Evolutionary conservation across 1,284 basidiomycete species (phyloP), one percentile per base, ranked within the genome.

Genomic region (Volvariella volvacea): DNA sequence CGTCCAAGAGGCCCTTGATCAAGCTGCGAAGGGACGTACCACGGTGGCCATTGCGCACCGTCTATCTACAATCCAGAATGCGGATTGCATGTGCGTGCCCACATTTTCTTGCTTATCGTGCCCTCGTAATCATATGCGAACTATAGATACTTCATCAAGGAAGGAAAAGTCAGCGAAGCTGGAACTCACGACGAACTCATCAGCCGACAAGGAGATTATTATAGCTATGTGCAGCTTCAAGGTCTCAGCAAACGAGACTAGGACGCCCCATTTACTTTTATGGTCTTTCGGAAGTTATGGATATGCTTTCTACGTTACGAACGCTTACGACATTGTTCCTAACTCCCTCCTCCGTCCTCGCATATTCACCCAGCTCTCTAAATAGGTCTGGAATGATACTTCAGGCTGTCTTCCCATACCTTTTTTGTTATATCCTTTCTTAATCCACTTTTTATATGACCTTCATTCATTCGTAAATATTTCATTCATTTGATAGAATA

Each of bases 1-100:
- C 38, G 94, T 98, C 3, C 95, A 98, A 59, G 83, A 80, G 16
- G 95, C 95, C 0, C 76, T 99, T 17, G 94, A 98, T 64, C 78
- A 83, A 56, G 95, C 93, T 3, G 81, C 92, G 2, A 87, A 81
- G 63, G 93, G 92, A 15, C 75, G 92, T 44, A 92, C 92, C 14
- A 92, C 91, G 1, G 86, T 93, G 49, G 88, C 92, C 10, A 95
- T 98, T 55, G 93, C 94, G 1, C 95, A 97, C 65, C 76, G 94
- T 44, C 67, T 97, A 41, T 89, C 87, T 8, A 93, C 92, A 0
- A 97, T 98, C 54, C 91, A 96, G 62, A 88, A 92, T 55, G 92
- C 93, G 9, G 87, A 97, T 62, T 73, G 83, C 65, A 98, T 98
- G 80, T 89, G 66, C 60, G 87, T 67, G 45, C 22, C 42, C n/a